Conservation (phyloP, 1,284 basidiomycete species). For the Ustilago loliicola region DNA sequence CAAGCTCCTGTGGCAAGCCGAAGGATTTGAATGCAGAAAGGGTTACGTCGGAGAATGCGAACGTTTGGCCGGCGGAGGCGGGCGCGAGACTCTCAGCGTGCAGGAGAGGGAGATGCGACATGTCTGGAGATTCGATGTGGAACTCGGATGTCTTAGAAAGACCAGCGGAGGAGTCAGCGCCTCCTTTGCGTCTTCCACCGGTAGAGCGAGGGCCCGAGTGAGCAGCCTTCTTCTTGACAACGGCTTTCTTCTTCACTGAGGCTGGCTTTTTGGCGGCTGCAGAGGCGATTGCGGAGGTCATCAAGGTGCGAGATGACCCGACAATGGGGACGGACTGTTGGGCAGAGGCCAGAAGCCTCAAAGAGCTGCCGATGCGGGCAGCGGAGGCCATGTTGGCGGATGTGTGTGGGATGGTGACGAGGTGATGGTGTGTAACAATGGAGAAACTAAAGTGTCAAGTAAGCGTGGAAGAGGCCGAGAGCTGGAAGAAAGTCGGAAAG, state of each 20-base stretch:
- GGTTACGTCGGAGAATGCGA: constrained; percentile 54
- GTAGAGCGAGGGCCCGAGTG: constrained; percentile 54
- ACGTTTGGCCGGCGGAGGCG: constrained; percentile 39
- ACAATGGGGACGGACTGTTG: constrained; percentile 15
- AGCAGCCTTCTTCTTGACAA: constrained; percentile 57
- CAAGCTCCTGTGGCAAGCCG: constrained; percentile 59
- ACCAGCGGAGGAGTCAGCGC: constrained; percentile 50
- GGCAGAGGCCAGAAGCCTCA: constrained; percentile 18
- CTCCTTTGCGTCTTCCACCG: constrained; percentile 59
- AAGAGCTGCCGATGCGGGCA: constrained; percentile 25
- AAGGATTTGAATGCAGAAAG: constrained; percentile 56
- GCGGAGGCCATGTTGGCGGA: constrained; percentile 25
- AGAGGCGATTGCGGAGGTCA: constrained; percentile 22
- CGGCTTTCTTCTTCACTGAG: constrained; percentile 61
- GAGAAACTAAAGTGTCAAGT: background rate
- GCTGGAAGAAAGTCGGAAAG: constrained; percentile 12
- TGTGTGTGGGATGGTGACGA: background rate
- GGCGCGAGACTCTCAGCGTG: constrained; percentile 50
- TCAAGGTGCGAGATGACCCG: constrained; percentile 23
- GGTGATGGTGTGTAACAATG: background rate
- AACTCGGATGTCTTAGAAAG: constrained; percentile 53
- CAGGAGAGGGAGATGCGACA: constrained; percentile 56
- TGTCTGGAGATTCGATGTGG: constrained; percentile 54
- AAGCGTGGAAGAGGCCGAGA: constrained; percentile 2
- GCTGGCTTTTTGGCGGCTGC: constrained; percentile 54